These are phyloP conservation scores for Lavandula angustifolia DNA, from an alignment of 257 asterid genomes.

Conservation along the genomic window DNA sequence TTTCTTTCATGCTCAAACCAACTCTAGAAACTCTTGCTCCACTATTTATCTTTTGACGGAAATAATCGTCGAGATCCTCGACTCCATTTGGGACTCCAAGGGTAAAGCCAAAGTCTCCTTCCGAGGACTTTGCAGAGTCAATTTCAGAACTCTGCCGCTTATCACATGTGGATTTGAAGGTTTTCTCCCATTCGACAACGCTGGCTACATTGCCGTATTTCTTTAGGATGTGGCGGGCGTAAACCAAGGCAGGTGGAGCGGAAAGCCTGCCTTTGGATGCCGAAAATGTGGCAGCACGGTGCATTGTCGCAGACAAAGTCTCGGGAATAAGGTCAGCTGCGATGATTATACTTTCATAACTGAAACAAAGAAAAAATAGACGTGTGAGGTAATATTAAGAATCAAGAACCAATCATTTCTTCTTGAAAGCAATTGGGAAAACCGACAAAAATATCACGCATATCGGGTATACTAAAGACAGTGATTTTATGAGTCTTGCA, in stretches of 20 bases:
- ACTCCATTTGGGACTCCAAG: slow-evolving; percentile 97
- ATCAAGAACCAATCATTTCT: slow-evolving; percentile 16
- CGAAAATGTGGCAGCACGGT: slow-evolving; percentile 65
- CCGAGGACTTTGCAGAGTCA: slow-evolving; percentile 72
- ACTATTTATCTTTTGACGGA: slow-evolving; percentile 88
- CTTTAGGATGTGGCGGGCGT: slow-evolving; percentile 73
- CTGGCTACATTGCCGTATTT: slow-evolving; percentile 66
- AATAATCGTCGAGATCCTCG: slow-evolving; percentile 88
- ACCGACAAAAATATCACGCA: background rate
- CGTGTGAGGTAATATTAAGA: slow-evolving; percentile 8
- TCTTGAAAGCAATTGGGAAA: slow-evolving; percentile 11
- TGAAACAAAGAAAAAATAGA: slow-evolving; percentile 42
- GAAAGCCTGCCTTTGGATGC: slow-evolving; percentile 78
- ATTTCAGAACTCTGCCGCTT: slow-evolving; percentile 81
- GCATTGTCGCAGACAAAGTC: slow-evolving; percentile 73
- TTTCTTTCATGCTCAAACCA: slow-evolving; percentile 85
- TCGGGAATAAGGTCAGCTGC: slow-evolving; percentile 93
- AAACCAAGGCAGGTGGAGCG: slow-evolving; percentile 66
- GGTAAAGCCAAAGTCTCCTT: slow-evolving; percentile 74
- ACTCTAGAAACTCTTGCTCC: slow-evolving; percentile 76
- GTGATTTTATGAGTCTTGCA: slow-evolving; percentile 2
- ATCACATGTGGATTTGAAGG: slow-evolving; percentile 73
- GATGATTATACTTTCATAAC: slow-evolving; percentile 83
- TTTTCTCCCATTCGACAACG: slow-evolving; percentile 88
- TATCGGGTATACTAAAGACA: background rate